Base-by-base conservation (phyloP, 1,284 basidiomycete genomes). In the Cutaneotrichosporon dermatis region DNA sequence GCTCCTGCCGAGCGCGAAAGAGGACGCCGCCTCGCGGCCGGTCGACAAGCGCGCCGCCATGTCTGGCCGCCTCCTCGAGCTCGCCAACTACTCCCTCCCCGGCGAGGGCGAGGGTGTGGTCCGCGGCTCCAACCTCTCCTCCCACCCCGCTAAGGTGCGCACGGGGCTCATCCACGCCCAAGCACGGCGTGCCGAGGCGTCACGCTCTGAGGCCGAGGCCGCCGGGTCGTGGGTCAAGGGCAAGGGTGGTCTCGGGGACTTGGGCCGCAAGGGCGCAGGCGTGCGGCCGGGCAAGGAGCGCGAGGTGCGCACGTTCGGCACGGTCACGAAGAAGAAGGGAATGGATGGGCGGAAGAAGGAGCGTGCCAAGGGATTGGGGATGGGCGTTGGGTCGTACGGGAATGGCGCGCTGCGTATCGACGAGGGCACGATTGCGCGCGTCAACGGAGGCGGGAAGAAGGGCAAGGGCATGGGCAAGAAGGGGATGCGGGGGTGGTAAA, bases 331-430 rank as follows among this genome's bases (percentile, higher is more conserved):
- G 69, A 76, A 77, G 66, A 76, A 74, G 67, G 75, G 75, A 44
- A 76, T 76, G 74, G 63, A 58, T 4, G 65, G 67, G 10, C 65
- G 66, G 50, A 75, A 69, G 51, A 65, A 68, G 12, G 69, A 66
- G 51, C 65, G 73, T 42, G 70, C 70, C 13, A 66, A 69, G 57
- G 78, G 78, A 4, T 63, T 79, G 57, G 65, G 67, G 10, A 75
- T 73, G 68, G 78, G 78, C n/a, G 63, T 79, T 6, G 78, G 78
- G 1, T 67, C 61, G 57, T 79, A 76, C 62, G 63, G 69, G 49
- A 63, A 66, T 16, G 78, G 78, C 2, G 70, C 73, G 52, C 62
- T 79, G 54, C 76, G 64, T 54, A 59, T 79, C 37, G 71, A 65
- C 53, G 66, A 75, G 61, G 45, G 65, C 37, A 76, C 78, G 53